Evolutionary conservation across 2,329 filamentous ascomycete species (phyloP).

Genomic region (Geosmithia putterillii): DNA sequence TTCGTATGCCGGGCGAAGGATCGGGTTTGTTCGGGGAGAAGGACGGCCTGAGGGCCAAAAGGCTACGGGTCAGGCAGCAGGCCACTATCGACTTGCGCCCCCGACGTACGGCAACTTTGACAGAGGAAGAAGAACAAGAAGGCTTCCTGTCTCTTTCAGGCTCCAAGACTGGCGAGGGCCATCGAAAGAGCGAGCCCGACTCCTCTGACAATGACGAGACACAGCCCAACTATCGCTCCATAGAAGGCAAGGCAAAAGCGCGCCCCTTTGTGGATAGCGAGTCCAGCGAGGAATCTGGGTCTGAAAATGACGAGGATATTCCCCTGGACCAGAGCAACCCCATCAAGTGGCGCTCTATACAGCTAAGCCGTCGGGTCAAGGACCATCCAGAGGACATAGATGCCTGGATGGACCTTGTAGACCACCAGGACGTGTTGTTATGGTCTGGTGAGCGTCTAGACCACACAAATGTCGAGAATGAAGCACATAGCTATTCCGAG

Average conservation of each 20-base stretch:
- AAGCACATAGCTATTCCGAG: constrained; percentile 59
- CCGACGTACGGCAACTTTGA: constrained; percentile 6
- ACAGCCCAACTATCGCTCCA: constrained; percentile 49
- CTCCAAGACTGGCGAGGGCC: constrained; percentile 28
- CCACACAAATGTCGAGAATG: constrained; percentile 39
- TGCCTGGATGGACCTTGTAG: constrained; percentile 67
- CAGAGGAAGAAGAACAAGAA: constrained; percentile 10
- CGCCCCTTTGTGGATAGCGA: constrained; percentile 25
- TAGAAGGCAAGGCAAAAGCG: constrained; percentile 48
- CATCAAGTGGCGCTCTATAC: constrained; percentile 40
- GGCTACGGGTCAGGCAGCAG: constrained; percentile 21
- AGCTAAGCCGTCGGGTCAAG: constrained; percentile 52
- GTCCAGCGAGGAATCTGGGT: constrained; percentile 35
- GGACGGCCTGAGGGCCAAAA: constrained; percentile 32
- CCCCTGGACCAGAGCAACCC: constrained; percentile 24
- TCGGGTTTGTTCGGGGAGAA: constrained; percentile 21
- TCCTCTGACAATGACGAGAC: constrained; percentile 32
- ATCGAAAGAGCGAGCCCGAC: constrained; percentile 13
- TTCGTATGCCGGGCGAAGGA: constrained; percentile 29
- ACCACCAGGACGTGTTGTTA: constrained; percentile 62
- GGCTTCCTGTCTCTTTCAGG: constrained; percentile 35
- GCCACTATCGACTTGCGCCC: constrained; percentile 26
- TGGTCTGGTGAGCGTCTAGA: constrained; percentile 29
- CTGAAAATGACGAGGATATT: constrained; percentile 24
- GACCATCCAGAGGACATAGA: constrained; percentile 53